Conservation (phyloP, 2,329 filamentous ascomycete species). For the Stachybotrys echinatus region DNA sequence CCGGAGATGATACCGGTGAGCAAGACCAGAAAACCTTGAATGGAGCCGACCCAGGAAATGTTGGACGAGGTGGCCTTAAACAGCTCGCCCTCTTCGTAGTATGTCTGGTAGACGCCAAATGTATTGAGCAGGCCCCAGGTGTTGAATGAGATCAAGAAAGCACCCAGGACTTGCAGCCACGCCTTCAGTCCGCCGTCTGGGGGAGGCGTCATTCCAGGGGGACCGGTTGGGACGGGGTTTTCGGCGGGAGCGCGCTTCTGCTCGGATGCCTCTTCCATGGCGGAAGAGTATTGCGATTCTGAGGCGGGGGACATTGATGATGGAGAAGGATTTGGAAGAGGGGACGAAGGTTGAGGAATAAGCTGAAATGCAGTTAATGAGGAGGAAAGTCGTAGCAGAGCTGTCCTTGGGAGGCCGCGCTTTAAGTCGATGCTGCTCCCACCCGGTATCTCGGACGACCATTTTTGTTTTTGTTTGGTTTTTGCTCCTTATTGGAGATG, state of each 20-base stretch:
- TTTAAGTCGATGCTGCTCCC: too few relatives aligned
- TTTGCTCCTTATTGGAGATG: too few relatives aligned
- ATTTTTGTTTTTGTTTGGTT: too few relatives aligned
- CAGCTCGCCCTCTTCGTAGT: conserved; percentile 36
- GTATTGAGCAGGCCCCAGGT: conserved; percentile 42
- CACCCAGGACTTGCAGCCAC: conserved; percentile 11
- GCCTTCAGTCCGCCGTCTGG: conserved; percentile 21
- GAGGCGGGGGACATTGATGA: background rate
- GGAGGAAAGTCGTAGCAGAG: too few relatives aligned
- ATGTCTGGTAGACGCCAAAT: conserved; percentile 51
- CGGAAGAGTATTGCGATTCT: background rate
- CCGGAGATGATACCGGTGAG: conserved; percentile 28
- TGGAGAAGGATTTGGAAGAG: too few relatives aligned
- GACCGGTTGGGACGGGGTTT: too few relatives aligned
- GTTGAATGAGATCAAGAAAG: conserved; percentile 42
- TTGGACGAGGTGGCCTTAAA: conserved; percentile 22
- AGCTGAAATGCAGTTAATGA: too few relatives aligned
- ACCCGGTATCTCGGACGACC: too few relatives aligned
- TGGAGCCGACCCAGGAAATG: conserved; percentile 36
- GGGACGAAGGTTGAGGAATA: too few relatives aligned
- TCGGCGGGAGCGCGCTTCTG: too few relatives aligned
- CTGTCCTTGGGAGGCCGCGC: too few relatives aligned
- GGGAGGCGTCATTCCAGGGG: conserved; percentile 12
- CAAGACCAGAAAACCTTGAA: conserved; percentile 40
- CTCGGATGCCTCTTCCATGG: background rate